These are phyloP conservation scores for Melastoma malabathricum DNA, from an alignment of 345 rosid species.

Conservation along the genomic window DNA sequence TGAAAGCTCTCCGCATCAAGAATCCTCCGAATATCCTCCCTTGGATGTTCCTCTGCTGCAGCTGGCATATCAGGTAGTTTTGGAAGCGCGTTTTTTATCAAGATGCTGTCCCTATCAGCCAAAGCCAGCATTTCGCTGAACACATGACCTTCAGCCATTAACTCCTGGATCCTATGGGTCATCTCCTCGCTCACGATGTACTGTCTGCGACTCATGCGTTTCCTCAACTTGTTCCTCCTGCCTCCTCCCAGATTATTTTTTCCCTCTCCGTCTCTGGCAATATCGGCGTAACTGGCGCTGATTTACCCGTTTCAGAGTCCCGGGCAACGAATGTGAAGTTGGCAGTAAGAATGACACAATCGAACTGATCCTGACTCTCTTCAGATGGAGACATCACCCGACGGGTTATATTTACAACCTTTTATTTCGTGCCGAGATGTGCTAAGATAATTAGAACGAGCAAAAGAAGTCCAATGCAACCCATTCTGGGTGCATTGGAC, in stretches of 20 bases:
- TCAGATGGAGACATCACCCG: constrained; percentile 2
- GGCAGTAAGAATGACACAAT: constrained; percentile 54
- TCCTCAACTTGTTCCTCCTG: constrained; percentile 63
- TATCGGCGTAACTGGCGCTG: constrained; percentile 57
- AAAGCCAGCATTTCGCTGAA: constrained; percentile 89
- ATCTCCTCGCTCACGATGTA: constrained; percentile 21
- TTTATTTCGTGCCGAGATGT: no score
- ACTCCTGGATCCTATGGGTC: constrained; percentile 41
- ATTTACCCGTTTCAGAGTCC: constrained; percentile 65
- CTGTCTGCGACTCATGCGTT: constrained; percentile 28
- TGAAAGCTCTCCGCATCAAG: constrained; percentile 79
- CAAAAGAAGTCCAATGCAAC: no score
- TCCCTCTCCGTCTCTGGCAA: constrained; percentile 56
- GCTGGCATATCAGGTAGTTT: constrained; percentile 74
- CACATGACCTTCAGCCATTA: constrained; percentile 69
- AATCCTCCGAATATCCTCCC: constrained; percentile 86
- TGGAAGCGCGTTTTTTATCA: constrained; percentile 54
- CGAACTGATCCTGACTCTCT: constrained; percentile 27
- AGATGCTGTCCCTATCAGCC: constrained; percentile 82
- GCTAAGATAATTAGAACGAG: background rate
- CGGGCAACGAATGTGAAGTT: constrained; percentile 86
- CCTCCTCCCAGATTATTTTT: constrained; percentile 61
- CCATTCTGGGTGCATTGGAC: constrained; percentile 56
- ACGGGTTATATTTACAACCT: background rate
- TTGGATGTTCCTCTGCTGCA: constrained; percentile 76